Evolutionary conservation across 257 asterid genomes (phyloP).

Genomic region (Salvia rosmarinus): DNA sequence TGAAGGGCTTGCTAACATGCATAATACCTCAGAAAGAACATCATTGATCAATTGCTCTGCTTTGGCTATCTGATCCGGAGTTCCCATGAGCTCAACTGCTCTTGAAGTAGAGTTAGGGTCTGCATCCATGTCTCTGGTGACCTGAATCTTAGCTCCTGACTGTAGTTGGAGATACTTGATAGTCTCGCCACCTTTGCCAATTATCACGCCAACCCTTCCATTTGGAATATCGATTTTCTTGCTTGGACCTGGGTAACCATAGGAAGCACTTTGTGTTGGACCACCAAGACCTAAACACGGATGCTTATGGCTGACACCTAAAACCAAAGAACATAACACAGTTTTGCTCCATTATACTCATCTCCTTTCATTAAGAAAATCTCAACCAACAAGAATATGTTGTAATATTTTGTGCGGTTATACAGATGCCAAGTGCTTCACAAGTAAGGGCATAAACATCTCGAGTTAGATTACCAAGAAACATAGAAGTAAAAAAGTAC

Average conservation of each 20-base stretch:
- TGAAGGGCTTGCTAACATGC: not conserved
- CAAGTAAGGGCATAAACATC: not conserved
- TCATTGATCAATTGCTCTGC: slow-evolving; percentile 76
- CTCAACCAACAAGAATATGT: not conserved
- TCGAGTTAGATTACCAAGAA: not conserved
- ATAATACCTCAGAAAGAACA: slow-evolving; percentile 71
- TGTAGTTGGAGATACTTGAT: slow-evolving; percentile 78
- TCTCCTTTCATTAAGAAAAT: not conserved
- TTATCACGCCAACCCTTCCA: slow-evolving; percentile 87
- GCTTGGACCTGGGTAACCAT: slow-evolving; percentile 64
- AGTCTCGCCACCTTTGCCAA: slow-evolving; percentile 94
- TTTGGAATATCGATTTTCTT: slow-evolving; percentile 82
- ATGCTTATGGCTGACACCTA: slow-evolving; percentile 50
- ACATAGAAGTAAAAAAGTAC: not conserved
- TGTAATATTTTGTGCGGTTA: not conserved
- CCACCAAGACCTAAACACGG: slow-evolving; percentile 43
- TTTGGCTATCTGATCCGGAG: slow-evolving; percentile 72
- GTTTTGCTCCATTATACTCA: not conserved
- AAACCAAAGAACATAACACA: slow-evolving; percentile 21
- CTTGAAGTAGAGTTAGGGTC: slow-evolving; percentile 73
- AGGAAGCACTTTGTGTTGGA: slow-evolving; percentile 52
- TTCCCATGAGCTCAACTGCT: slow-evolving; percentile 76
- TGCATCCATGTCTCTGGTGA: slow-evolving; percentile 82
- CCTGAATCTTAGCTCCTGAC: slow-evolving; percentile 96
- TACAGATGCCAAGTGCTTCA: not conserved